Percentiles rank a stretch among this genome's conserved stretches.
These are phyloP conservation scores for Colletotrichum lindemuthianum DNA, from an alignment of 2,329 filamentous ascomycete genomes.

Conservation along the genomic window DNA sequence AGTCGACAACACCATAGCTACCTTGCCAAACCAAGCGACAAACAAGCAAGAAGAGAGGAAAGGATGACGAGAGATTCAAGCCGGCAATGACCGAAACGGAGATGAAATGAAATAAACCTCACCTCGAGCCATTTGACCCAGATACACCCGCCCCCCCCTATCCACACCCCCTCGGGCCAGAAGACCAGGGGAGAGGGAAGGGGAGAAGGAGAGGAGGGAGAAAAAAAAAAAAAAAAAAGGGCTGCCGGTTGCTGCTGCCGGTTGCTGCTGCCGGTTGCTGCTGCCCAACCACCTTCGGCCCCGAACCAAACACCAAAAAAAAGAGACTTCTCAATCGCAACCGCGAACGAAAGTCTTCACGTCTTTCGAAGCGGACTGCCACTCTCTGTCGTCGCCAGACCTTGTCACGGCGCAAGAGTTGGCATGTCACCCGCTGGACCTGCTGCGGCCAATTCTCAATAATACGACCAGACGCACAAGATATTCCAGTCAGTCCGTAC, in stretches of 20 bases:
- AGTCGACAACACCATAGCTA: background rate
- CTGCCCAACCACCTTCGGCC: slow-evolving; percentile 30
- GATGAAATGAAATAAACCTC: slow-evolving; percentile 6
- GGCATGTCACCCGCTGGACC: background rate
- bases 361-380: slow-evolving; percentile 27
- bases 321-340: slow-evolving; percentile 35
- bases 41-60: background rate
- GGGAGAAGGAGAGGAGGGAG: background rate
- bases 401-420: slow-evolving; percentile 3
- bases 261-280: slow-evolving; percentile 26
- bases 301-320: slow-evolving; percentile 21
- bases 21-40: background rate
- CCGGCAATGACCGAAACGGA: slow-evolving; percentile 1
- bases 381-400: slow-evolving; percentile 19
- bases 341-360: slow-evolving; percentile 32
- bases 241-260: slow-evolving; percentile 14
- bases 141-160: slow-evolving; percentile 13
- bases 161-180: slow-evolving; percentile 9
- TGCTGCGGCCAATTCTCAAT: slow-evolving; percentile 28
- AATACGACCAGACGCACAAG: slow-evolving; percentile 23
- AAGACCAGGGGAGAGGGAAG: background rate
- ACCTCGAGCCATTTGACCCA: slow-evolving; percentile 7
- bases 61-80: background rate
- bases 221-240: background rate
- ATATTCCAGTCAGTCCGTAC: slow-evolving; percentile 15